A percentile compares a stretch with the other conserved stretches of the same genome.
Conservation (phyloP, 176 grass and related monocot genomes). For the Oryza coarctata region DNA sequence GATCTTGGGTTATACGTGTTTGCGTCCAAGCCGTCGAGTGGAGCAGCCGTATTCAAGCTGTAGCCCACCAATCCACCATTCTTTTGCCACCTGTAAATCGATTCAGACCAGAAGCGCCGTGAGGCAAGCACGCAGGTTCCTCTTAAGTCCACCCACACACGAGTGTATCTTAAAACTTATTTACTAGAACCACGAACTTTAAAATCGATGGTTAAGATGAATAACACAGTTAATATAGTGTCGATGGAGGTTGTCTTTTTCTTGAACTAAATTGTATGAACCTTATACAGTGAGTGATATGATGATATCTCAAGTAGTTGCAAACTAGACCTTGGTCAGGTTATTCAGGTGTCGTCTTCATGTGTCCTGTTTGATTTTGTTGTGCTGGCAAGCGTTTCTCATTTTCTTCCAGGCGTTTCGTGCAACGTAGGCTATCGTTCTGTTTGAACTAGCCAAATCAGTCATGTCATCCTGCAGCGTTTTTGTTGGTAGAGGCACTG, state of each 20-base stretch:
- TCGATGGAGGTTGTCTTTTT: background rate
- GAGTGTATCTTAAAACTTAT: background rate
- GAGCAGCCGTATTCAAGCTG: conserved; percentile 79
- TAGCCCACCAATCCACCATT: conserved; percentile 20
- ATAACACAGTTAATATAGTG: too few species aligned
- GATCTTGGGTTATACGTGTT: conserved; percentile 81
- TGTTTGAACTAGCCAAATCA: background rate
- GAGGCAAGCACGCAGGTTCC: background rate
- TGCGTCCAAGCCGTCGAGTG: conserved; percentile 95
- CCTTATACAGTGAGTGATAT: background rate
- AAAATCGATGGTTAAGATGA: background rate
- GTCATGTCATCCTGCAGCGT: background rate
- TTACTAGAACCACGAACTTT: background rate
- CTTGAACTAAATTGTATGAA: background rate
- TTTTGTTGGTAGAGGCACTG: background rate
- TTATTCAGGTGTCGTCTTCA: background rate
- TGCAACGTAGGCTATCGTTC: background rate
- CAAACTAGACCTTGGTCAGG: background rate
- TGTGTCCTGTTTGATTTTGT: background rate
- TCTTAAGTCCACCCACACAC: background rate
- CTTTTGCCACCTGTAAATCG: conserved; percentile 14
- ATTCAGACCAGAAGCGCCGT: background rate
- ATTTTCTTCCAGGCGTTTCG: background rate
- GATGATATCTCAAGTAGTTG: background rate
- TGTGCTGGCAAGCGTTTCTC: background rate